Conservation (phyloP, 208 protist species). For the Crithidia bombi region DNA sequence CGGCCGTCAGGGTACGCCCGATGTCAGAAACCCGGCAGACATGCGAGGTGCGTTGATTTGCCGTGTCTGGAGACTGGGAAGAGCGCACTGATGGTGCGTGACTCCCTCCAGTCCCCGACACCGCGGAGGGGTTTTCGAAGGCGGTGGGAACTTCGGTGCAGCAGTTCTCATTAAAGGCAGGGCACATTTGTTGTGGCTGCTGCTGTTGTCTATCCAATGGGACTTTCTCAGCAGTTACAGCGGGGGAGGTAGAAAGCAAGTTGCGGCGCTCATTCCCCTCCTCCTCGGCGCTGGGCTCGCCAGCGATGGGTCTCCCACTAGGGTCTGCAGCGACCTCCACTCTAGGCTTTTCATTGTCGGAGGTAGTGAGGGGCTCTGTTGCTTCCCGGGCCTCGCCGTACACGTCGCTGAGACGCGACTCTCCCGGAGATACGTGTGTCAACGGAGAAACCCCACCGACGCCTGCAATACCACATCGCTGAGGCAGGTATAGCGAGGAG, state of each 20-base stretch:
- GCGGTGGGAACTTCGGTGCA: no score
- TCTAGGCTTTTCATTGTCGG: not conserved
- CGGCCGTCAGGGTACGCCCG: slow-evolving; percentile 11
- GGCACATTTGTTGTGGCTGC: no score
- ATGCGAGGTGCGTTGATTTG: not conserved
- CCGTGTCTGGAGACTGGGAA: not conserved
- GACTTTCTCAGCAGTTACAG: not conserved
- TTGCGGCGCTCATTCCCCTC: not conserved
- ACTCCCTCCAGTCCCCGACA: not conserved
- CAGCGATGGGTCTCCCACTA: not conserved
- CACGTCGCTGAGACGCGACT: not conserved
- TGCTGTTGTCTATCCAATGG: not conserved
- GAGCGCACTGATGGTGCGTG: not conserved
- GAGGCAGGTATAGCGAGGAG: not conserved
- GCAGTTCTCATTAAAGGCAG: no score
- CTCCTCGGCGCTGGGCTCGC: not conserved
- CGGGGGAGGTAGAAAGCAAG: not conserved
- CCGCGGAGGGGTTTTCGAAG: no score
- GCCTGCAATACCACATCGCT: not conserved
- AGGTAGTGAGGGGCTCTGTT: no score
- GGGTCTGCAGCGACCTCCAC: not conserved
- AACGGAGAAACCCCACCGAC: not conserved
- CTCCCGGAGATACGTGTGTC: not conserved
- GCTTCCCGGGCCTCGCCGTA: not conserved
- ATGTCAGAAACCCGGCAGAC: not conserved